Conservation (phyloP, 371 early-diverging fungal species). For the Rhizomucor miehei region DNA sequence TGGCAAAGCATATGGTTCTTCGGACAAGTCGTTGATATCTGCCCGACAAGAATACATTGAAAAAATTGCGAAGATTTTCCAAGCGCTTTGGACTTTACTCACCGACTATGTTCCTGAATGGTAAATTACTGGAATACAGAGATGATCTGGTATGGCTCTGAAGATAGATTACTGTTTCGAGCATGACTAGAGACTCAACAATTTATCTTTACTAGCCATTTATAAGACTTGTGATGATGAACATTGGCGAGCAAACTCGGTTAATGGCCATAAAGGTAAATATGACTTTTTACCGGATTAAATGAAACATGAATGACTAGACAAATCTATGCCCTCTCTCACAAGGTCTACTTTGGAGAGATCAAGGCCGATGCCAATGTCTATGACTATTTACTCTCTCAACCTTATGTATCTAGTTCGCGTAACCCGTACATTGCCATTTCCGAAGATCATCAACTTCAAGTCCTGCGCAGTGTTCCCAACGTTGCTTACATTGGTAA, state of each 20-base stretch:
- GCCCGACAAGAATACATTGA: slow-evolving; percentile 14
- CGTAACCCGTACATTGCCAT: slow-evolving; percentile 68
- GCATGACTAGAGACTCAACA: not conserved
- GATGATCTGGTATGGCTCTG: slow-evolving; percentile 35
- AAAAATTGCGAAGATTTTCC: slow-evolving; percentile 18
- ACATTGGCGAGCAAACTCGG: slow-evolving; percentile 29
- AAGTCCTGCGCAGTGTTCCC: slow-evolving; percentile 12
- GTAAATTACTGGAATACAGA: slow-evolving; percentile 61
- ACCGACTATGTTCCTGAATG: slow-evolving; percentile 71
- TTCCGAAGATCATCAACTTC: slow-evolving; percentile 55
- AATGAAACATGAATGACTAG: too few species aligned
- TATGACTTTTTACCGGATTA: not conserved
- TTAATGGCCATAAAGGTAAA: slow-evolving; percentile 31
- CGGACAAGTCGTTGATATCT: not conserved
- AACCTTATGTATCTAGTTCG: slow-evolving; percentile 50
- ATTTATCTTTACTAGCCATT: slow-evolving; percentile 21
- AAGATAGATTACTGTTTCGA: not conserved
- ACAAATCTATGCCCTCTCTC: too few species aligned
- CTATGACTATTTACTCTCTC: slow-evolving; percentile 66
- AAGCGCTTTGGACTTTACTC: slow-evolving; percentile 35
- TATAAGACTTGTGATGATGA: slow-evolving; percentile 30
- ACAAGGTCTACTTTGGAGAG: slow-evolving; percentile 43
- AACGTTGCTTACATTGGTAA: slow-evolving; percentile 1
- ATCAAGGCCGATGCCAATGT: slow-evolving; percentile 53
- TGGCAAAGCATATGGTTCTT: slow-evolving; percentile 4